Conservation (phyloP, 805 yeast genomes). For the Metschnikowia proteae region DNA sequence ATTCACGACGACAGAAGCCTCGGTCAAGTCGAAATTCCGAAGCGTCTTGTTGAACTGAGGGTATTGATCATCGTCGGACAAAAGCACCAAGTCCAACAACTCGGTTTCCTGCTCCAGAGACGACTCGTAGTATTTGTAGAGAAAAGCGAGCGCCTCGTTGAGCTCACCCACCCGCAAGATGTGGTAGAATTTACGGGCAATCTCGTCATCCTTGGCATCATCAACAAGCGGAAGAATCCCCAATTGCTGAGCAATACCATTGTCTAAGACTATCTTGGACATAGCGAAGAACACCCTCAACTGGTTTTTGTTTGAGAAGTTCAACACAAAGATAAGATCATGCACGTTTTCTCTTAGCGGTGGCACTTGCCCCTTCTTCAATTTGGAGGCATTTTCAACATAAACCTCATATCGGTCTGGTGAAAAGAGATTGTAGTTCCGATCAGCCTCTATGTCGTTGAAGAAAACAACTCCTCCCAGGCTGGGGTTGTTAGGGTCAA, state of each 20-base stretch:
- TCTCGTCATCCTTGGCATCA: constrained; percentile 23
- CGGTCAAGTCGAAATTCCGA: constrained; percentile 32
- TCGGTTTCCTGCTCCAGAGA: constrained; percentile 24
- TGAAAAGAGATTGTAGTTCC: constrained; percentile 45
- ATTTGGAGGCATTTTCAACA: constrained; percentile 20
- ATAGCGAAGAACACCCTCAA: constrained; percentile 48
- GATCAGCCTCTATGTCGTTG: constrained; percentile 71
- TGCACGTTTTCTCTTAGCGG: constrained; percentile 69
- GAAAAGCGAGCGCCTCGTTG: constrained; percentile 37
- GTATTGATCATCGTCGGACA: constrained; percentile 18
- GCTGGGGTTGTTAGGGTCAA: constrained; percentile 11
- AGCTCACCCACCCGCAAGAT: constrained; percentile 27
- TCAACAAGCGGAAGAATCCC: constrained; percentile 71
- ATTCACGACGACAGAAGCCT: constrained; percentile 60
- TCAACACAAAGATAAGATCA: constrained; percentile 65
- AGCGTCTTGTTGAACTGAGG: constrained; percentile 22
- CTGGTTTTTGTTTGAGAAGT: constrained; percentile 52
- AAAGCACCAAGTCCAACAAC: constrained; percentile 19
- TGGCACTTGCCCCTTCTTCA: constrained; percentile 56
- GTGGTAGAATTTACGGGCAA: constrained; percentile 34
- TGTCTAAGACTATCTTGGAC: constrained; percentile 46
- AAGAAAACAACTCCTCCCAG: constrained; percentile 57
- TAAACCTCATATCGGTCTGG: constrained; percentile 44
- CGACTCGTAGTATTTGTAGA: constrained; percentile 35
- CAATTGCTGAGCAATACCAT: constrained; percentile 70